Conservation (phyloP, 106 monocot species). For the Acorus gramineus region DNA sequence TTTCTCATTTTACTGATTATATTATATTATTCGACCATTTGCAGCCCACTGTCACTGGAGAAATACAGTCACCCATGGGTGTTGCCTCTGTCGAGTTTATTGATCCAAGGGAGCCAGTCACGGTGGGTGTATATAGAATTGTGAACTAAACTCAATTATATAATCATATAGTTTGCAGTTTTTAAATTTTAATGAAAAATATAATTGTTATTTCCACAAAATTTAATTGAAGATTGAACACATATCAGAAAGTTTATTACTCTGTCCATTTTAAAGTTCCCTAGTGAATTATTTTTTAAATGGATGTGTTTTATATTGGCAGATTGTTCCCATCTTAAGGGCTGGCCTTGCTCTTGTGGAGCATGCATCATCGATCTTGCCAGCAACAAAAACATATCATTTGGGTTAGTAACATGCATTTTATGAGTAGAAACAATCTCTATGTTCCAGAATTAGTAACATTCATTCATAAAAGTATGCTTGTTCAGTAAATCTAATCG, state of each 20-base stretch:
- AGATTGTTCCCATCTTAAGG: slow-evolving; percentile 88
- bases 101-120: slow-evolving; percentile 79
- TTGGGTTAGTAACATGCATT: slow-evolving; percentile 38
- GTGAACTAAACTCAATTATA: too few species aligned
- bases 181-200: too few species aligned
- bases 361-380: slow-evolving; percentile 74
- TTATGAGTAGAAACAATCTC: neutral
- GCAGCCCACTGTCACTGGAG: slow-evolving; percentile 73
- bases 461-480: neutral
- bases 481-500: neutral
- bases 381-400: slow-evolving; percentile 86
- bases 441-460: neutral
- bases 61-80: slow-evolving; percentile 79
- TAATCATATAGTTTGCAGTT: too few species aligned
- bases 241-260: too few species aligned
- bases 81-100: slow-evolving; percentile 83
- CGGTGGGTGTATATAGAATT: slow-evolving; percentile 26
- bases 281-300: neutral
- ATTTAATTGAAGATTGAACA: too few species aligned
- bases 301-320: slow-evolving; percentile 6
- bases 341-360: slow-evolving; percentile 91
- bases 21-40: neutral
- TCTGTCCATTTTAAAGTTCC: too few species aligned
- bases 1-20: too few species aligned
- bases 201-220: too few species aligned